A percentile compares a stretch with the other conserved stretches of the same genome.
phyloP scores from a whole-genome alignment of 2,329 filamentous ascomycete genomes.

The Xylariaceae sp. region DNA sequence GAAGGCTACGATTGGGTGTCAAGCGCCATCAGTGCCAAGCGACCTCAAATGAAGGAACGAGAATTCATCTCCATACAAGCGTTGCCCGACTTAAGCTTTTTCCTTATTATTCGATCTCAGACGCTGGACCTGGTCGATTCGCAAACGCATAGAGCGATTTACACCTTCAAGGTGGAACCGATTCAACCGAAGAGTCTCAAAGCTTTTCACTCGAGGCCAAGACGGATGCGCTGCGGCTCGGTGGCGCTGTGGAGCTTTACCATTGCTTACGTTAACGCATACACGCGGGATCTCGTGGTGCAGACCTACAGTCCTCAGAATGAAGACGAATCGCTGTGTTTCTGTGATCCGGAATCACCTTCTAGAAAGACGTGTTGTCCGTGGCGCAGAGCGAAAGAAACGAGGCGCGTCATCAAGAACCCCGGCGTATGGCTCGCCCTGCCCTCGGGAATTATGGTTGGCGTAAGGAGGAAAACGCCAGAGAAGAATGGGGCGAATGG shows the following conservation, averaged over 20 bases:
- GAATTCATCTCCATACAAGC: conserved; percentile 56
- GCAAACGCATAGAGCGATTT: conserved; percentile 50
- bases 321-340: conserved; percentile 54
- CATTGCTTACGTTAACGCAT: conserved; percentile 57
- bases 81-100: conserved; percentile 53
- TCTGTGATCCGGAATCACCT: conserved; percentile 42
- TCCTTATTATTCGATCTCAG: conserved; percentile 55
- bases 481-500: conserved; percentile 19
- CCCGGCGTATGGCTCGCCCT: conserved; percentile 64
- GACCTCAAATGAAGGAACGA: conserved; percentile 30
- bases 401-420: conserved; percentile 51
- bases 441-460: conserved; percentile 57
- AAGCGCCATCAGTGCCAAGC: conserved; percentile 40
- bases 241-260: conserved; percentile 59
- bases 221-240: conserved; percentile 50
- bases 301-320: conserved; percentile 57
- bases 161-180: conserved; percentile 56
- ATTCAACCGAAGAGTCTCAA: conserved; percentile 59
- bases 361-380: conserved; percentile 43
- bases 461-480: conserved; percentile 49
- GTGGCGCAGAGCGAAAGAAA: conserved; percentile 50
- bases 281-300: conserved; percentile 59
- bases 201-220: conserved; percentile 52
- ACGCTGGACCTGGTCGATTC: conserved; percentile 61
- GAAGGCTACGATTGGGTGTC: conserved; percentile 47